Evolutionary conservation across 495 filamentous ascomycete species (phyloP).

Genomic region (Hypomontagnella monticulosa): DNA sequence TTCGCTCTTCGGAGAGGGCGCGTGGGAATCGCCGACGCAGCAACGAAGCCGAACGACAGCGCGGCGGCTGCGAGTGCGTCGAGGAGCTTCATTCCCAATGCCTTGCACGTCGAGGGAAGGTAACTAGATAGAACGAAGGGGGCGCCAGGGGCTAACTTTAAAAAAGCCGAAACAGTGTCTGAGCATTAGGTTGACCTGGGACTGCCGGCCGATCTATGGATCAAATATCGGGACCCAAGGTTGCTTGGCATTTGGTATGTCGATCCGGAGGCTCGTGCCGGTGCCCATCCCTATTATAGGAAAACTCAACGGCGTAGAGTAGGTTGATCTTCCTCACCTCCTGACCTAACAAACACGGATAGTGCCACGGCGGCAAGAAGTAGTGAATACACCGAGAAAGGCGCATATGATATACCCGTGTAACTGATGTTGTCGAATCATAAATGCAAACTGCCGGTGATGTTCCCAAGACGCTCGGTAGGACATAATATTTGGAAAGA

Average conservation of each 20-base stretch:
- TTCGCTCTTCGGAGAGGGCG: constrained; percentile 9
- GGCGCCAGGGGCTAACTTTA: constrained; percentile 27
- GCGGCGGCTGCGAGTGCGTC: constrained; percentile 31
- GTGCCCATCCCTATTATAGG: constrained; percentile 35
- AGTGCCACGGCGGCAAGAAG: constrained; percentile 12
- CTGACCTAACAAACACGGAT: constrained; percentile 8
- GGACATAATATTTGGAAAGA: constrained; percentile 15
- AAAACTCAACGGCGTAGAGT: constrained; percentile 4
- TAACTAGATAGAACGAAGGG: not conserved
- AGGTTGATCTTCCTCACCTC: not conserved
- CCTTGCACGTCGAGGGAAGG: constrained; percentile 26
- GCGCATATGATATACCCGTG: constrained; percentile 16
- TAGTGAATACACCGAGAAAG: constrained; percentile 5
- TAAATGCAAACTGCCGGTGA: not conserved
- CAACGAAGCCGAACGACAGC: constrained; percentile 26
- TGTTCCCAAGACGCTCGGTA: constrained; percentile 12
- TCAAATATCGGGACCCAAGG: constrained; percentile 23
- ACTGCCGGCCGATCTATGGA: constrained; percentile 27
- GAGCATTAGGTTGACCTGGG: not conserved
- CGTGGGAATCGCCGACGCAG: constrained; percentile 27
- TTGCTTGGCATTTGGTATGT: constrained; percentile 15
- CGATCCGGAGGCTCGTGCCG: constrained; percentile 24
- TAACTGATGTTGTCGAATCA: constrained; percentile 25
- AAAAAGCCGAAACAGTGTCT: constrained; percentile 21
- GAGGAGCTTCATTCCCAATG: constrained; percentile 34